These are phyloP conservation scores for Dipteronia sinensis DNA, from an alignment of 345 rosid species.

Conservation along the genomic window DNA sequence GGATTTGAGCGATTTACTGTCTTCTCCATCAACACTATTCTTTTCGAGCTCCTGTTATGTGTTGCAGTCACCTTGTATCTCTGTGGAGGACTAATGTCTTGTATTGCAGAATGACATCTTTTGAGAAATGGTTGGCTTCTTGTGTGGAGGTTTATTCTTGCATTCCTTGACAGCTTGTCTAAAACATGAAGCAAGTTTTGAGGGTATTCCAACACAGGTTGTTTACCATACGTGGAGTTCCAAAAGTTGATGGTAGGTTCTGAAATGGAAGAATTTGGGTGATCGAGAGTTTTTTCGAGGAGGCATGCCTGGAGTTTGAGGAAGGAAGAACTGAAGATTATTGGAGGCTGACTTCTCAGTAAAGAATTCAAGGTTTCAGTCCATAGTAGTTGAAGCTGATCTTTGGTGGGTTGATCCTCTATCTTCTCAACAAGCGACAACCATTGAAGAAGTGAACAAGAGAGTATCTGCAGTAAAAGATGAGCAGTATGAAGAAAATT, in stretches of 20 bases:
- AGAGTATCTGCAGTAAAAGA: conserved; percentile 35
- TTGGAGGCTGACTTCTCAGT: conserved; percentile 44
- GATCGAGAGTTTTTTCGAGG: conserved; percentile 49
- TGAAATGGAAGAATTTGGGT: conserved; percentile 39
- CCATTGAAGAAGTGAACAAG: conserved; percentile 41
- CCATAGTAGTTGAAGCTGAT: conserved; percentile 44
- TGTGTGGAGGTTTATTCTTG: conserved; percentile 41
- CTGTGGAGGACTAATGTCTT: conserved; percentile 15
- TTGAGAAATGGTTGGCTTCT: conserved; percentile 31
- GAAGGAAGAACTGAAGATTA: conserved; percentile 43
- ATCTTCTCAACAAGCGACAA: conserved; percentile 31
- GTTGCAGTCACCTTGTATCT: conserved; percentile 38
- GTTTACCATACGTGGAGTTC: conserved; percentile 51
- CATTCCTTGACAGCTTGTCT: conserved; percentile 48
- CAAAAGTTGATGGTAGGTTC: conserved; percentile 43
- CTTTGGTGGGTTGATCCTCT: conserved; percentile 27
- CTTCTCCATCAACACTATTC: conserved; percentile 33
- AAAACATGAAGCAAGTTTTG: conserved; percentile 43
- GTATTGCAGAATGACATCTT: conserved; percentile 18
- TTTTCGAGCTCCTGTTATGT: conserved; percentile 40
- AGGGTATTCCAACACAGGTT: conserved; percentile 48
- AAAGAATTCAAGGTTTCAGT: conserved; percentile 42
- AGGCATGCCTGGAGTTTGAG: conserved; percentile 50
- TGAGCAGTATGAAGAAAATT: neutral
- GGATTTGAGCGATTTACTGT: neutral